Evolutionary conservation across 768 basidiomycete species (phyloP), one percentile per base, ranked within the genome.

Genomic region (Lentinula sp.): DNA sequence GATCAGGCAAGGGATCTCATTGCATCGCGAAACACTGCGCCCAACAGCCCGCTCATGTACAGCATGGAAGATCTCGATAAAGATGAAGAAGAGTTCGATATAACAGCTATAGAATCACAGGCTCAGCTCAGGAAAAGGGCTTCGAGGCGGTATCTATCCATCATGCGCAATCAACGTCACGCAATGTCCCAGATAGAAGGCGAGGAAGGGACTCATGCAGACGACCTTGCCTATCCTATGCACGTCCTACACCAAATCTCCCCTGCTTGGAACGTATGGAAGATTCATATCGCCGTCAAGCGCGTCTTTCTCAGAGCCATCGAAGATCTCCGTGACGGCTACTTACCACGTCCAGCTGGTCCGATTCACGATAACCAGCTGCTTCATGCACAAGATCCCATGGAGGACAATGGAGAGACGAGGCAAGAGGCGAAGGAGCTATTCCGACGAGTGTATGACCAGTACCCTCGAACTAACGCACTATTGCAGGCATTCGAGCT

Each of bases 231-330:
- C n/a, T 80, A 83, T 67, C 77, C 83, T 5, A 73, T 92, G 39
- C 77, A 82, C 62, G 70, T 87, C 40, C 75, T 91, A 4, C 83
- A 85, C 64, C 80, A 83, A 61, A 78, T 88, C 57, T 79, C 85
- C 4, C 87, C 89, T 10, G 70, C 77, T 23, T 88, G 86, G 84
- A 80, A 83, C 51, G 69, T 74, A 49, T 91, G 89, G 91, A 76
- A 76, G 48, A 83, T 86, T n/a, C 87, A 89, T 66, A 68, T 63
- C 31, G 73, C 74, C 50, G 77, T 84, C 5, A 69, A 88, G 58
- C 70, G 72, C 2, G 65, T 83, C 8, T 70, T 92, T 51, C 70
- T 79, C 31, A 67, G 73, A 4, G 81, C 80, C 2, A 64, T 86
- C 10, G 66, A 70, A 15, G 78, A 78, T 51, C 76, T 92, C 28